Conservation (phyloP, 2,329 filamentous ascomycete genomes). For the Curvularia verruculosa region DNA sequence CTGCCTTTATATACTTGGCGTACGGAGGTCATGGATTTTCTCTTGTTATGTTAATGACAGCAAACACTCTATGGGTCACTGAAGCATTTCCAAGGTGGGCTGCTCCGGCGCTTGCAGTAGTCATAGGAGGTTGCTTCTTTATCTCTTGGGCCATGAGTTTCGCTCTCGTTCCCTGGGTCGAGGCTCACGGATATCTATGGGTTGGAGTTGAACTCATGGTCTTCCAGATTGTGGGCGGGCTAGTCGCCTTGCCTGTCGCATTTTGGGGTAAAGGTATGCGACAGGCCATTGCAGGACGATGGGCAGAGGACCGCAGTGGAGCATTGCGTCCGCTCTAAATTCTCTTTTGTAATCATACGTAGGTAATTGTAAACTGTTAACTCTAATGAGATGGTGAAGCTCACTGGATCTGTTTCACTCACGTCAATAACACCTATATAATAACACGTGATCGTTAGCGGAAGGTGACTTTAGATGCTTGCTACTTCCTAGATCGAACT, state of each 20-base stretch:
- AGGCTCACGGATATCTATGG: conserved; percentile 33
- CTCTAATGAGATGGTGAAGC: background rate
- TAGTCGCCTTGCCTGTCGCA: conserved; percentile 36
- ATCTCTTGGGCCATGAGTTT: conserved; percentile 34
- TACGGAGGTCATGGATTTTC: conserved; percentile 41
- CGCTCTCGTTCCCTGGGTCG: conserved; percentile 33
- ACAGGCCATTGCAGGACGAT: conserved; percentile 38
- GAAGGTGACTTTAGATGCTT: no score
- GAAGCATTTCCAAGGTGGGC: conserved; percentile 45
- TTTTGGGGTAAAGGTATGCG: conserved; percentile 41
- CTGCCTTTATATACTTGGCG: conserved; percentile 28
- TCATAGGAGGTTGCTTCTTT: conserved; percentile 33
- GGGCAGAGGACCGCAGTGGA: conserved; percentile 35
- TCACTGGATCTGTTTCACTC: background rate
- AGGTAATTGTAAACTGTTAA: background rate
- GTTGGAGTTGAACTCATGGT: conserved; percentile 45
- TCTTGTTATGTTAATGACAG: conserved; percentile 30
- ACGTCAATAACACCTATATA: no score
- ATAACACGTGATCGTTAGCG: no score
- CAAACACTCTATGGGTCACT: conserved; percentile 40
- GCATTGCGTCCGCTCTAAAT: conserved; percentile 32
- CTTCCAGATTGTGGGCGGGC: conserved; percentile 41
- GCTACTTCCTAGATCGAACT: no score
- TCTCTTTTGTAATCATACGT: background rate
- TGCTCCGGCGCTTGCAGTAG: conserved; percentile 36